Base-by-base conservation (phyloP, 345 rosid species). In the Corymbia maculata region DNA sequence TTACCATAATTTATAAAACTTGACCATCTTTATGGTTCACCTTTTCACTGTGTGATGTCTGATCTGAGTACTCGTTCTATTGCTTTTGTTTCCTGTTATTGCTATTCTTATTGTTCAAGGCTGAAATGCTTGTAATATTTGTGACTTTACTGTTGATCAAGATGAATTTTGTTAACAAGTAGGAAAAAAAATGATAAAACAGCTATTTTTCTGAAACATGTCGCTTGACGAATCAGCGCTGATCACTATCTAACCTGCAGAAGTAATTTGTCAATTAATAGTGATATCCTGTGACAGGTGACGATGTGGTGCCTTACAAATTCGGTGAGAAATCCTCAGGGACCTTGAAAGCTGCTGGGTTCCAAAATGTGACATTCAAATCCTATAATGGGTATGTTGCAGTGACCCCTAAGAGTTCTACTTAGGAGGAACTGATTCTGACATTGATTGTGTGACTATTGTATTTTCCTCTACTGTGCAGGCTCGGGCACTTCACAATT, bases 401-500 rank as follows among this genome's bases (percentile, higher is more conserved):
- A 51, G 42, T 55, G 51, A 26, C 8, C 55, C 75, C 85, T 66
- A 51, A 55, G 64, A 52, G 51, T 6, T 11, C 55, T n/a, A 19
- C 49, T 19, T 75, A 75, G 84, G 84, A 42, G 84, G 84, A 75
- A 42, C 49, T 75, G 49, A 42, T 75, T 75, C 13, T 16, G 52
- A 53, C 24, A 52, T 5, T 45, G 49, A 50, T 85, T 45, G 52
- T 36, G 47, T 51, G 24, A 64, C 75, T 70, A 19, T 52, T 50
- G 53, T 10, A 47, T 44, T 87, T 44, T 45, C 86, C 89, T 86
- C 55, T 17, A 79, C 57, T 50, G 30, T 88, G 87, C 92, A 96
- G 95, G 92, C 98, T 97, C 53, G 99, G 99, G 51, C 99, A 97
- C 93, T 91, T 94, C 93, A 97, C 98, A 13, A 93, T 94, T 89